A percentile compares a stretch with the other conserved stretches of the same genome.
Conservation (phyloP, 2,329 filamentous ascomycete species). For the Phaeosphaeriaceae sp. region DNA sequence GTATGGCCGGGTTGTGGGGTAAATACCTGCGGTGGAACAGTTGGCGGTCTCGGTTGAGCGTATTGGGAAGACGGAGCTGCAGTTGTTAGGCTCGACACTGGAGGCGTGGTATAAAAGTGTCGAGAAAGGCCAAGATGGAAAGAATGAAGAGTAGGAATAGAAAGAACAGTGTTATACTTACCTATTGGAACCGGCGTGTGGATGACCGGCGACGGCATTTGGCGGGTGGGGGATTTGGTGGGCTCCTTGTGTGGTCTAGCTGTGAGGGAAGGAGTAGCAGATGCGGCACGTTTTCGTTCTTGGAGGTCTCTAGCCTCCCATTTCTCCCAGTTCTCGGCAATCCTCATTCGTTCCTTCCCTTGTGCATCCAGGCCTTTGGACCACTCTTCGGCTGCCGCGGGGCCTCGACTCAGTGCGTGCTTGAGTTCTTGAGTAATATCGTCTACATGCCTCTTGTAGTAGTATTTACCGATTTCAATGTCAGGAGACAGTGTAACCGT, state of each 20-base stretch:
- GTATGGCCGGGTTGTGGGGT: slow-evolving; percentile 36
- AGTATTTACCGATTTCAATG: slow-evolving; percentile 68
- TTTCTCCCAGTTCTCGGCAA: slow-evolving; percentile 75
- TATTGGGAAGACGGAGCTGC: slow-evolving; percentile 37
- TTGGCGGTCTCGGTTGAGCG: slow-evolving; percentile 40
- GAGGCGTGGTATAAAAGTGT: slow-evolving; percentile 27
- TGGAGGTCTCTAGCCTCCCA: slow-evolving; percentile 62
- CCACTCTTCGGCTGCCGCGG: slow-evolving; percentile 76
- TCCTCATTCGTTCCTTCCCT: slow-evolving; percentile 65
- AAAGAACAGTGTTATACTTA: slow-evolving; percentile 32
- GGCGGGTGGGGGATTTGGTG: slow-evolving; percentile 34
- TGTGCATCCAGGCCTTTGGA: slow-evolving; percentile 72
- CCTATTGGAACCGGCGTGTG: slow-evolving; percentile 43
- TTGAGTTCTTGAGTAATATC: slow-evolving; percentile 68
- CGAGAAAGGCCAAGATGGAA: slow-evolving; percentile 17
- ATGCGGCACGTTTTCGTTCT: slow-evolving; percentile 18
- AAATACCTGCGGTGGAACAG: slow-evolving; percentile 40
- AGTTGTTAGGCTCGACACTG: slow-evolving; percentile 36
- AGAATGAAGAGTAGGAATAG: slow-evolving; percentile 22
- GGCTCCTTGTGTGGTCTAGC: slow-evolving; percentile 23
- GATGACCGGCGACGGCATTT: slow-evolving; percentile 37
- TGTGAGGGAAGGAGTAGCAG: slow-evolving; percentile 24
- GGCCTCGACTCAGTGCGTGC: slow-evolving; percentile 69
- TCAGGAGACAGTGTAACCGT: slow-evolving; percentile 56
- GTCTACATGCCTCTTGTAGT: slow-evolving; percentile 67